Conservation (phyloP, 129 eudicot species). For the Lactuca sativa region DNA sequence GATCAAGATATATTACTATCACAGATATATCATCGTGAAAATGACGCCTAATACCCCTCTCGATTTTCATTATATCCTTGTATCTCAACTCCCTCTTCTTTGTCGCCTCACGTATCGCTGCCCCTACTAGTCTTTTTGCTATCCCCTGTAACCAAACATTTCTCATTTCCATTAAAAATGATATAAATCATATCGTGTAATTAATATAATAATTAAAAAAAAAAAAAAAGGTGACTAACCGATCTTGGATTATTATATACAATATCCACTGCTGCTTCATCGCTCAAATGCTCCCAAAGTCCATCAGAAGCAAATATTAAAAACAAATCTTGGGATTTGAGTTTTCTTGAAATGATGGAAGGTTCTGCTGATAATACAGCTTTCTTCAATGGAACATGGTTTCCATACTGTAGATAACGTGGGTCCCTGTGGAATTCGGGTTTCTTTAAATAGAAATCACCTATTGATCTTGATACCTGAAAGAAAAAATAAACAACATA, state of each 20-base stretch:
- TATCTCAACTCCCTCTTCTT: constrained; percentile 85
- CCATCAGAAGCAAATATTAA: constrained; percentile 95
- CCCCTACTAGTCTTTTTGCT: constrained; percentile 85
- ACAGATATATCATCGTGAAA: constrained; percentile 93
- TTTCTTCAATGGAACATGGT: constrained; percentile 63
- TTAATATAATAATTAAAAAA: neutral
- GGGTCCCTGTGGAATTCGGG: constrained; percentile 86
- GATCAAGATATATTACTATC: constrained; percentile 77
- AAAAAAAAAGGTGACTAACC: constrained; percentile 44
- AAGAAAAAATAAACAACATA: constrained; percentile 13
- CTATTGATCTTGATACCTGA: constrained; percentile 97
- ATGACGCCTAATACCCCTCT: constrained; percentile 69
- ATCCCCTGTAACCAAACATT: constrained; percentile 57
- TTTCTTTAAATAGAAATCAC: constrained; percentile 90
- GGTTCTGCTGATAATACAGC: constrained; percentile 88
- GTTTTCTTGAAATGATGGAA: constrained; percentile 65
- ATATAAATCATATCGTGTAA: neutral
- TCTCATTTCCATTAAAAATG: neutral
- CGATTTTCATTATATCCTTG: constrained; percentile 66
- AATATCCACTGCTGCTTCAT: constrained; percentile 77
- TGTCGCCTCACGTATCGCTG: constrained; percentile 79
- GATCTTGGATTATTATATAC: constrained; percentile 83
- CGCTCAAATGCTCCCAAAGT: constrained; percentile 91
- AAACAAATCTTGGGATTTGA: constrained; percentile 73
- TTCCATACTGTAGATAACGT: constrained; percentile 54